Base-by-base conservation (phyloP, 345 rosid species). In the Isatis tinctoria region DNA sequence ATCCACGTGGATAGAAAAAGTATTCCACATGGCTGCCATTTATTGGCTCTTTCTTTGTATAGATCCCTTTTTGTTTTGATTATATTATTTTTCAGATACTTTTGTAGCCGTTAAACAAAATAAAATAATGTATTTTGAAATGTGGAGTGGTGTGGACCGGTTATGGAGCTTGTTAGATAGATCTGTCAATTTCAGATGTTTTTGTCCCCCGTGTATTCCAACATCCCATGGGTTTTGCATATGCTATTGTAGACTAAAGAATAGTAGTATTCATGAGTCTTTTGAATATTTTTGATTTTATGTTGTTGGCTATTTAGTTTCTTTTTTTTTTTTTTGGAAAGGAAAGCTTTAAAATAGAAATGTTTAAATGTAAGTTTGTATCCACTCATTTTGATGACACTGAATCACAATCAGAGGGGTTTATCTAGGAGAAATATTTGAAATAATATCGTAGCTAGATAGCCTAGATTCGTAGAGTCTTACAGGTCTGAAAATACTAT, bases 191-290 rank as follows among this genome's bases (percentile, higher is more conserved):
- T 43, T 69, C 74, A 65, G 61, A 70, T 63, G 72, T 77, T 48
- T 64, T 54, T 77, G 80, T 77, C 75, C 72, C 75, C 80, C 45
- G 49, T 2, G 39, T 76, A 76, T 76, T 76, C 75, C 75, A 76
- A 76, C 80, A 76, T 63, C 53, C 72, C 71, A 76, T 76, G 75
- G 43, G 51, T 40, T 36, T 70, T 65, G 70, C 65, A 70, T 68
- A 63, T 69, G 65, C 66, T 47, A 28, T 18, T 8, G 54, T 57
- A 24, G 74, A 75, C 79, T 54, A 17, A 4, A 27, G 61, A 76
- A 77, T 70, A 77, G 65, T 70, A 70, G 57, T 64, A 64, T 65
- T 48, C 43, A 10, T 47, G 2, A 39, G 28, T 10, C 13, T 27
- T 64, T 69, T 62, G 64, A 68, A 60, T 68, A 14, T 30, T 41